Base-by-base conservation (phyloP, 2,329 filamentous ascomycete genomes). In the Aspergillus ibericus region DNA sequence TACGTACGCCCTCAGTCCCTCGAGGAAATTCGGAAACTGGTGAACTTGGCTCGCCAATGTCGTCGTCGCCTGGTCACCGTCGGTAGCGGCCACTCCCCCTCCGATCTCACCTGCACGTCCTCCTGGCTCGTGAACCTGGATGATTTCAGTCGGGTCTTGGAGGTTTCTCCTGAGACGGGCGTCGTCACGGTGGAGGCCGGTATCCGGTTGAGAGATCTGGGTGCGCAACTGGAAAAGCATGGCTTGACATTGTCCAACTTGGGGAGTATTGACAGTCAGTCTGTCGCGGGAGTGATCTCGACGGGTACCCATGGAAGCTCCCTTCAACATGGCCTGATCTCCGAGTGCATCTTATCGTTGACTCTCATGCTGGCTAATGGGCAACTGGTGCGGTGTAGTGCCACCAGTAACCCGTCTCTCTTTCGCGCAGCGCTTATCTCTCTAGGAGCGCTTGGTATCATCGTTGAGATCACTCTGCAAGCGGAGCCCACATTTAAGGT, bases 91-190 rank as follows among this genome's bases (percentile, higher is more conserved):
- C 93, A 99, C 79, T 97, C 93, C 55, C 95, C 93, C 7, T 96
- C 90, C 63, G 89, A 93, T 70, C 79, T 99, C 44, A 98, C 93
- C 4, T 96, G 92, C 77, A 96, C 93, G 5, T 95, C 91, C 15
- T 91, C 90, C 63, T 98, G 95, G 95, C 87, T 97, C 72, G 81
- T 98, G 66, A 98, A 97, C 74, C 85, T 99, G 61, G 95, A 99
- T 80, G 83, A 89, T 63, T 91, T 91, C 78, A 86, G 86, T 71
- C 81, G 84, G 55, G 83, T 98, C 29, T 72, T 96, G 51, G 83
- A 86, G 7, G 81, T 96, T 50, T 87, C 96, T 70, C 77, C 75
- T 53, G 80, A 84, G 38, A 87, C 82, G 10, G 84, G 87, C 53
- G 77, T 89, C 7, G 85, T 96, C 54, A 86, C 87, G 2, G 89